Conservation (phyloP, 108 stramenopile genomes). For the Conticribra guillardii region DNA sequence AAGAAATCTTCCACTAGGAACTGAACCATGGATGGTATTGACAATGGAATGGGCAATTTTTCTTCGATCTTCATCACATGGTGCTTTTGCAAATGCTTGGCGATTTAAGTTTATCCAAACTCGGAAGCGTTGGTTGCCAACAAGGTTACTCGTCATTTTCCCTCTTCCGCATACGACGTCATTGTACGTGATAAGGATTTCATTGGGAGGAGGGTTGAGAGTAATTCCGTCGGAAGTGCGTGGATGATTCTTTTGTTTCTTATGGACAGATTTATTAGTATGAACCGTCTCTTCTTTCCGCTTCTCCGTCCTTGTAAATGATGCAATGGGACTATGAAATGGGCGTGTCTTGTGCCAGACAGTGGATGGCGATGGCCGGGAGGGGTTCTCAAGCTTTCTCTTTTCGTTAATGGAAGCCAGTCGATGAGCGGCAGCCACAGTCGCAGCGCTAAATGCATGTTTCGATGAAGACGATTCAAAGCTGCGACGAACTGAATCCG, state of each 20-base stretch:
- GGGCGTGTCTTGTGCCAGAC: not conserved
- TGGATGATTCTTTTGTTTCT: not conserved
- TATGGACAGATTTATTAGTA: not conserved
- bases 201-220: conserved; percentile 15
- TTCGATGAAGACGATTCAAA: conserved; percentile 17
- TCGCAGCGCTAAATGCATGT: conserved; percentile 10
- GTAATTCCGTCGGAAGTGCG: conserved; percentile 1
- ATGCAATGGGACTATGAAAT: conserved; percentile 41
- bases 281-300: not conserved
- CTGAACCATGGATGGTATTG: conserved; percentile 20
- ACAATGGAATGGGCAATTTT: conserved; percentile 39
- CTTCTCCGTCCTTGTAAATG: conserved; percentile 11
- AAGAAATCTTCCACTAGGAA: conserved; percentile 33
- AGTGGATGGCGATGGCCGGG: not conserved
- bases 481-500: conserved; percentile 21
- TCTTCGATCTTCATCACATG: conserved; percentile 6
- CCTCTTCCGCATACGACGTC: conserved; percentile 44
- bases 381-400: conserved; percentile 14
- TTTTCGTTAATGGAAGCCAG: conserved; percentile 36
- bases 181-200: conserved; percentile 33
- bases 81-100: conserved; percentile 34
- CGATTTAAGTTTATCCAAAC: conserved; percentile 42
- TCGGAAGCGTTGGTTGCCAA: conserved; percentile 44
- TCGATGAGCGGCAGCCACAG: conserved; percentile 35
- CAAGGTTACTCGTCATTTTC: conserved; percentile 33